Evolutionary conservation across 345 rosid genomes (phyloP).

Genomic region (Moringa oleifera): DNA sequence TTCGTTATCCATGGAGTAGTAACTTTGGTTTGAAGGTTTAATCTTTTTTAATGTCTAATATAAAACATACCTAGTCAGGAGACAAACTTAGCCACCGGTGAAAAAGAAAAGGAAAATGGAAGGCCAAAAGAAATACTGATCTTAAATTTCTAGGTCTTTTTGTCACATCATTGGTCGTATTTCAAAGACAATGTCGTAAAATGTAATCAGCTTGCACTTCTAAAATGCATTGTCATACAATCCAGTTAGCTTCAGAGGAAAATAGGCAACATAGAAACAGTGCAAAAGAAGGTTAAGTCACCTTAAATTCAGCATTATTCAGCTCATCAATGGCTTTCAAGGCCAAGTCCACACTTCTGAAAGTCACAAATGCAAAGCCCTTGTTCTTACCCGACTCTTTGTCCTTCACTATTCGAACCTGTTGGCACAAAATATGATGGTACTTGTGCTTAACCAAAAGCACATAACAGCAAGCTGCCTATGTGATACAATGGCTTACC

Average conservation of each 20-base stretch:
- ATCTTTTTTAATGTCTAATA: too few relatives aligned
- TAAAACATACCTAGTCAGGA: too few relatives aligned
- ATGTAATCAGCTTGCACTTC: too few relatives aligned
- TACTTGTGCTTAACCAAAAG: conserved; percentile 1
- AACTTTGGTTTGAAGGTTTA: too few relatives aligned
- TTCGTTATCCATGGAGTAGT: too few relatives aligned
- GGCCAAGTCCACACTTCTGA: conserved; percentile 70
- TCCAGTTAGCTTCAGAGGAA: too few relatives aligned
- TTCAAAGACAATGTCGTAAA: too few relatives aligned
- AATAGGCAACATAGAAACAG: too few relatives aligned
- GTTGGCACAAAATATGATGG: conserved; percentile 19
- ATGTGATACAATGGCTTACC: conserved; percentile 33
- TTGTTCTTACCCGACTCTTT: conserved; percentile 72
- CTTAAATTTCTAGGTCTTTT: too few relatives aligned
- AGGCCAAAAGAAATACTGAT: neutral
- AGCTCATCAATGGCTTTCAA: conserved; percentile 70
- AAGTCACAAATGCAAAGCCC: conserved; percentile 88
- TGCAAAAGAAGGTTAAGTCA: conserved; percentile 20
- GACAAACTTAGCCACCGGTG: conserved; percentile 1
- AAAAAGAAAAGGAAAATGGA: conserved; percentile 13
- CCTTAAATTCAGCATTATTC: conserved; percentile 70
- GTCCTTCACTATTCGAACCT: conserved; percentile 84
- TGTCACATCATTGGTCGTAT: too few relatives aligned
- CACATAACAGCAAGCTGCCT: neutral
- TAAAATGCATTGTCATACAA: too few relatives aligned